phyloP scores from a whole-genome alignment of 2,329 filamentous ascomycete genomes.

The Trichoderma semiorbis region DNA sequence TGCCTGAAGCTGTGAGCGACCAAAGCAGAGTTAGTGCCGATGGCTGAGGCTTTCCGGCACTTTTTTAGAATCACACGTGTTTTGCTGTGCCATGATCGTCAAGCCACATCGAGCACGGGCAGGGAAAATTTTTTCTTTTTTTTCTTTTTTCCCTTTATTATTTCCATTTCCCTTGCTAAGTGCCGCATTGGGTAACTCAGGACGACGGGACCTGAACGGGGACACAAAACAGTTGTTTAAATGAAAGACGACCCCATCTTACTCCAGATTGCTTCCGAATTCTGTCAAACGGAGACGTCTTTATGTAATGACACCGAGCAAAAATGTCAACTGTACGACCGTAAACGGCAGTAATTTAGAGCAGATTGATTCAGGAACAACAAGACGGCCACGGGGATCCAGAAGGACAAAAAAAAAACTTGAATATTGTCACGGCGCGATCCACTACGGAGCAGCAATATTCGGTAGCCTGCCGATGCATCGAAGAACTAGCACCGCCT shows the following conservation, averaged over 20 bases:
- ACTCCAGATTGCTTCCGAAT: slow-evolving; percentile 8
- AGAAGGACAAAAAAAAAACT: not conserved
- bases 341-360: slow-evolving; percentile 11
- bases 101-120: slow-evolving; percentile 7
- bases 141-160: not conserved
- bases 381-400: not conserved
- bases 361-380: not conserved
- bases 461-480: slow-evolving; percentile 1
- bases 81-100: slow-evolving; percentile 1
- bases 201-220: not conserved
- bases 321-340: not conserved
- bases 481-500: not conserved
- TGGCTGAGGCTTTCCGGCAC: not conserved
- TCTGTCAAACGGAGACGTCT: not conserved
- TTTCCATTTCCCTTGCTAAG: not conserved
- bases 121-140: not conserved
- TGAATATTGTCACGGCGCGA: not conserved
- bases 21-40: not conserved
- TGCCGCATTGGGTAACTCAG: not conserved
- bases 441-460: slow-evolving; percentile 3
- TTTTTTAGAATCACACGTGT: slow-evolving; percentile 11
- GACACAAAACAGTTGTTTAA: not conserved
- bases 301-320: slow-evolving; percentile 11
- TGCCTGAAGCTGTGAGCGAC: not conserved
- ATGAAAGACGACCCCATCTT: not conserved